Conservation (phyloP, 2,329 filamentous ascomycete species). For the Myrmaecium sp. region DNA sequence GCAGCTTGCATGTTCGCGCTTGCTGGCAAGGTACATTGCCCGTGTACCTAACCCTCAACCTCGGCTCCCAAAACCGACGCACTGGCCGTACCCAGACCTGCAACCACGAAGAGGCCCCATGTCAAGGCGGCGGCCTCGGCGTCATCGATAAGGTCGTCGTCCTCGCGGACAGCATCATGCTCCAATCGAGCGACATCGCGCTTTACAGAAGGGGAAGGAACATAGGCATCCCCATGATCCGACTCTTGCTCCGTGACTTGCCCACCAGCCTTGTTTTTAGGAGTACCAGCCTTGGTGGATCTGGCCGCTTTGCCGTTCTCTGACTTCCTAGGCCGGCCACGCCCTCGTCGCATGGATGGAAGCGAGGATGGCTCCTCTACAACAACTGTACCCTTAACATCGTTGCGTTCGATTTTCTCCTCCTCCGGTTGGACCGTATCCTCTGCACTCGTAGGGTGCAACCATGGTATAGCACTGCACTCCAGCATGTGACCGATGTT, state of each 20-base stretch:
- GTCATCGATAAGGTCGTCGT: constrained; percentile 14
- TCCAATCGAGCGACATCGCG: constrained; percentile 3
- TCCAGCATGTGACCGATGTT: constrained; percentile 34
- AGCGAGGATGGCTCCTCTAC: constrained; percentile 1
- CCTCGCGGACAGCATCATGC: constrained; percentile 9
- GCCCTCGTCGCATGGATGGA: constrained; percentile 10
- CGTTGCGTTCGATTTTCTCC: constrained; percentile 13
- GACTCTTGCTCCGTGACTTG: constrained; percentile 4
- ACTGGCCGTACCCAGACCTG: constrained; percentile 17
- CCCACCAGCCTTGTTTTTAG: constrained; percentile 2
- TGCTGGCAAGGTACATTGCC: constrained; percentile 1
- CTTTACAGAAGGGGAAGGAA: constrained; percentile 1
- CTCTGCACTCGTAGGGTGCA: constrained; percentile 4
- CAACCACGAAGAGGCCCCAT: constrained; percentile 16
- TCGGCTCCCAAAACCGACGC: constrained; percentile 19
- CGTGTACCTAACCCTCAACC: constrained; percentile 6
- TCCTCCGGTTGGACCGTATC: constrained; percentile 6
- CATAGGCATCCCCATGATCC: constrained; percentile 4
- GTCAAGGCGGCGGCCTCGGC: constrained; percentile 19
- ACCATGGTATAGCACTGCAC: constrained; percentile 15
- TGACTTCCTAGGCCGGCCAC: constrained; percentile 16
- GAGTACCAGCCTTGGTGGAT: constrained; percentile 5
- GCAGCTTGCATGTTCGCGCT: constrained; percentile 10
- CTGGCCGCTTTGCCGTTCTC: too few species aligned
- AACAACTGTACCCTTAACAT: constrained; percentile 4